Base-by-base conservation (phyloP, 176 grass and related monocot genomes). In the Rhipidocladum racemiflorum region DNA sequence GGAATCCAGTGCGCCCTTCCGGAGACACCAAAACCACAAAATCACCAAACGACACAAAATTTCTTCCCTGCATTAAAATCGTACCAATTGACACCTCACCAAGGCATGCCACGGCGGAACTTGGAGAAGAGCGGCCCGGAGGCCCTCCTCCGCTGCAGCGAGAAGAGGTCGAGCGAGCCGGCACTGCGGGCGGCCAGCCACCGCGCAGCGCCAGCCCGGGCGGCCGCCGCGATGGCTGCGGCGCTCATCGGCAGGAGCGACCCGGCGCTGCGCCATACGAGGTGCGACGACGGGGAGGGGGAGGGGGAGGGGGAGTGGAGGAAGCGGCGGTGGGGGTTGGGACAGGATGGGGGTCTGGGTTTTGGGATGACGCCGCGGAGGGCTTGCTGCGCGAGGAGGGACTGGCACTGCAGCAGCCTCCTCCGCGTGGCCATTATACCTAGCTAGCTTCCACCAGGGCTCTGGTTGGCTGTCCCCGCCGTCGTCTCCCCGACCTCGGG, bases 1-100 rank as follows among this genome's bases (percentile, higher is more conserved):
- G 82, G 49, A 68, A 90, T 64, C 78, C 43, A 88, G 29, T 74
- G 60, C n/a, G 49, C 73, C 96, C 96, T 98, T 79, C 34, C 11
- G 10, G 20, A 77, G 50, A 78, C 12, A 82, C 21, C 44, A 77
- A 34, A 81, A 81, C 7, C 20, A 69, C 77, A 68, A 62, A 68
- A 86, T 77, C 65, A 86, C 36, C 29, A 34, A 49, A 68, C 5
- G n/a, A 44, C 11, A 15, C 56, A 46, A 72, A 54, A 34, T 6
- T 23, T 59, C 21, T 27, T 25, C 5, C 40, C 35, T 4, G 15
- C 3, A 60, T 20, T 46, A 7, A 82, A 57, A 76, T 7, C 64
- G 55, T 35, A 28, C 34, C 38, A 77, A 56, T n/a, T 12, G 54
- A 66, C 82, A 78, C 48, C 83, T 89, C 83, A 86, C 88, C 88